These are phyloP conservation scores for Monilinia aucupariae DNA, from an alignment of 2,329 filamentous ascomycete species.

Conservation along the genomic window DNA sequence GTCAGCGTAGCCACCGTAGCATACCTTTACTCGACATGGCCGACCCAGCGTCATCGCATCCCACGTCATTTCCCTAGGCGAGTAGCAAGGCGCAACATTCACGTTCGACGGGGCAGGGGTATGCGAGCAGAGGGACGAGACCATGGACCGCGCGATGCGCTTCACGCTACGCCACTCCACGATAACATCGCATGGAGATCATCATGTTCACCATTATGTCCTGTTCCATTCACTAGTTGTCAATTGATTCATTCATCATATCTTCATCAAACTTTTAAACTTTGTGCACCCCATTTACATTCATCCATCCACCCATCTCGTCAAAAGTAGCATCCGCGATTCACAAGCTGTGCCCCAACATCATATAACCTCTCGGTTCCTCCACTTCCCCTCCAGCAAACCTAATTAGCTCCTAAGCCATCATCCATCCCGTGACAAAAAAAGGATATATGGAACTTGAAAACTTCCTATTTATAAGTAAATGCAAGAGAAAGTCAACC, in stretches of 20 bases:
- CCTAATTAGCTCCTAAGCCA: background rate
- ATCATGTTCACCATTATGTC: background rate
- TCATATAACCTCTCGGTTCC: background rate
- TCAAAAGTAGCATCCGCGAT: background rate
- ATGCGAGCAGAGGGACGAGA: background rate
- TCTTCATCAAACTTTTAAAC: background rate
- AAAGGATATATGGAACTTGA: background rate
- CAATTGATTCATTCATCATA: background rate
- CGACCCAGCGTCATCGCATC: no score
- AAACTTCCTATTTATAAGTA: background rate
- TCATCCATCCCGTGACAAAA: slow-evolving; percentile 1
- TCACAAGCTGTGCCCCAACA: background rate
- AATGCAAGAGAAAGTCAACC: background rate
- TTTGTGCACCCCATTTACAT: background rate
- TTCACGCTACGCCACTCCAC: background rate
- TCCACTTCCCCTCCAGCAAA: background rate
- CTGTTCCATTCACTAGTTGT: background rate
- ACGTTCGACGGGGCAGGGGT: background rate
- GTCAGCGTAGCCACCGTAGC: no score
- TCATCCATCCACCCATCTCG: background rate
- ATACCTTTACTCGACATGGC: no score
- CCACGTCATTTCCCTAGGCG: no score
- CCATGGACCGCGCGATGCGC: no score
- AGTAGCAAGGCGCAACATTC: no score
- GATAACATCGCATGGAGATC: background rate